Conservation (phyloP, 495 filamentous ascomycete species). For the Friedmanniomyces endolithicus region DNA sequence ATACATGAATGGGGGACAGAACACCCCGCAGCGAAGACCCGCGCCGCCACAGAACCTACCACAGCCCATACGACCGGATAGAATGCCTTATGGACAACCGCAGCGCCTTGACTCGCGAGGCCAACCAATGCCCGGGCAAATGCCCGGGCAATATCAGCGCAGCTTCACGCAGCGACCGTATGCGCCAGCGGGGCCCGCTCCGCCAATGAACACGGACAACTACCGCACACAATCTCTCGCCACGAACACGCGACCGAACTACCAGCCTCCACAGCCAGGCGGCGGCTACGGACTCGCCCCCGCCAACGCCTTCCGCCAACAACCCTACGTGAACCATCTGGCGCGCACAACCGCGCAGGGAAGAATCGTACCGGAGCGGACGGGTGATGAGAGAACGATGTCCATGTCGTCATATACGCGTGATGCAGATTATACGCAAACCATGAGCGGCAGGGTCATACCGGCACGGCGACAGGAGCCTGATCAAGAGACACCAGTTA, state of each 20-base stretch:
- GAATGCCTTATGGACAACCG: slow-evolving; percentile 52
- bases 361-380: slow-evolving; percentile 75
- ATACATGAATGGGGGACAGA: slow-evolving; percentile 14
- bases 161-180: slow-evolving; percentile 27
- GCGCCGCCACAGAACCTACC: slow-evolving; percentile 52
- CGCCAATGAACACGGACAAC: slow-evolving; percentile 70
- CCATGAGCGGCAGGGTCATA: slow-evolving; percentile 82
- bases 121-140: slow-evolving; percentile 13
- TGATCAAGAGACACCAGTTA: background rate
- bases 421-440: slow-evolving; percentile 70
- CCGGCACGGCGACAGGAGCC: slow-evolving; percentile 45
- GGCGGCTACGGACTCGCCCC: slow-evolving; percentile 60
- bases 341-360: slow-evolving; percentile 81
- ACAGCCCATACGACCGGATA: slow-evolving; percentile 47
- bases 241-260: slow-evolving; percentile 51
- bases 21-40: slow-evolving; percentile 36
- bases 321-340: slow-evolving; percentile 48
- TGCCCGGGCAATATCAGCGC: slow-evolving; percentile 17
- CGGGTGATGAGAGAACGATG: slow-evolving; percentile 80
- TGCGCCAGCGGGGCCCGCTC: slow-evolving; percentile 35
- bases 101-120: slow-evolving; percentile 56
- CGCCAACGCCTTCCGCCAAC: slow-evolving; percentile 61
- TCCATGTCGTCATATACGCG: slow-evolving; percentile 77
- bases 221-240: slow-evolving; percentile 91
- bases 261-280: slow-evolving; percentile 44